Evolutionary conservation across 2,329 filamentous ascomycete genomes (phyloP).

Genomic region (Cryphonectria nitschkei): DNA sequence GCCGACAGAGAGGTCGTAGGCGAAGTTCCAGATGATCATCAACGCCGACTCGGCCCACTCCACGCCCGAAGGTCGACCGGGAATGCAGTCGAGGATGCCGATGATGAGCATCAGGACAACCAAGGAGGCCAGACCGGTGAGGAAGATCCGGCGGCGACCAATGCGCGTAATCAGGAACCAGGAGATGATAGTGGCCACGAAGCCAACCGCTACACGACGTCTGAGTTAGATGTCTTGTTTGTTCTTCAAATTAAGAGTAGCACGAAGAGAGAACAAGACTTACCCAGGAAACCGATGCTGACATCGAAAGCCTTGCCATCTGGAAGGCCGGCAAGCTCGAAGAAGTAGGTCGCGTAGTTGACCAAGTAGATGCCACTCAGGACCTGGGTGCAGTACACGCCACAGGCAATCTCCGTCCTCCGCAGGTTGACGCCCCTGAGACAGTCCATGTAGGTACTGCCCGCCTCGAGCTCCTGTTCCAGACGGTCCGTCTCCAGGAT

Average conservation of each 20-base stretch:
- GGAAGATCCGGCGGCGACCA: constrained; percentile 57
- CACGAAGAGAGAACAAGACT: constrained; percentile 26
- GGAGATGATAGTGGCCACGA: constrained; percentile 56
- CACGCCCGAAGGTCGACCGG: constrained; percentile 42
- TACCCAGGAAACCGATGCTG: constrained; percentile 53
- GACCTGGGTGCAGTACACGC: constrained; percentile 68
- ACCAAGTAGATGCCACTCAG: constrained; percentile 67
- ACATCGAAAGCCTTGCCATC: constrained; percentile 57
- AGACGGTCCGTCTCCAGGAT: constrained; percentile 62
- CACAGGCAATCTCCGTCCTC: constrained; percentile 60
- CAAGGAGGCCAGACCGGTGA: constrained; percentile 49
- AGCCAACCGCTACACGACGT: constrained; percentile 46
- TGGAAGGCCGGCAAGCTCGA: constrained; percentile 58
- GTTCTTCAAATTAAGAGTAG: no score
- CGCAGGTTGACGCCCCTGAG: constrained; percentile 53
- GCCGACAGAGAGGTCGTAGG: constrained; percentile 57
- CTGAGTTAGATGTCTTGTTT: constrained; percentile 22
- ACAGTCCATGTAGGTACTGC: constrained; percentile 55
- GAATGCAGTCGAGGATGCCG: constrained; percentile 51
- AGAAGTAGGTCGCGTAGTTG: constrained; percentile 66
- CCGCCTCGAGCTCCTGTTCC: constrained; percentile 54
- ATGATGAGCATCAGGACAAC: constrained; percentile 50
- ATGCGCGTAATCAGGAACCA: constrained; percentile 54
- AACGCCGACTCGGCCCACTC: constrained; percentile 54
- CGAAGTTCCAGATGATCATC: constrained; percentile 54